Percentiles rank a stretch among this genome's conserved stretches.
Conservation (phyloP, 75 land plant species). For the Cupressus sempervirens region DNA sequence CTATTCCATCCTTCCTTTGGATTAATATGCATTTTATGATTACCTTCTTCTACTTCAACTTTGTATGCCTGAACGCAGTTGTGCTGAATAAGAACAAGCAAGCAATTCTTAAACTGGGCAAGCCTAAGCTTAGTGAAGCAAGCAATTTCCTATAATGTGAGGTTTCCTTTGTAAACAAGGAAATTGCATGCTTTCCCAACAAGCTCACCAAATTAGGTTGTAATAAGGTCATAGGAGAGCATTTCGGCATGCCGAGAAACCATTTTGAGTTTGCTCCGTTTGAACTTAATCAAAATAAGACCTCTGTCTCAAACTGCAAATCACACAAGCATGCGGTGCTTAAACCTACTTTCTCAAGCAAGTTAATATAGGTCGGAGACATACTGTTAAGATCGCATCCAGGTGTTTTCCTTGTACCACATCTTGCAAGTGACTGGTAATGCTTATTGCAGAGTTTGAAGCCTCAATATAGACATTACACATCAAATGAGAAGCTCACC, state of each 20-base stretch:
- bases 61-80: conserved; percentile 86
- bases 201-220: conserved; percentile 53
- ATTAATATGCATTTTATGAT: too few relatives aligned
- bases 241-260: conserved; percentile 33
- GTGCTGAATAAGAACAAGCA: conserved; percentile 88
- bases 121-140: conserved; percentile 40
- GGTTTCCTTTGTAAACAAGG: conserved; percentile 51
- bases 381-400: too few relatives aligned
- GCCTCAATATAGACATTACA: too few relatives aligned
- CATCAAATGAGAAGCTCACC: too few relatives aligned
- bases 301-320: neutral
- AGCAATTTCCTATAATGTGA: conserved; percentile 40
- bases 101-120: conserved; percentile 51
- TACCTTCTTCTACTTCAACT: conserved; percentile 28
- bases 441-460: too few relatives aligned
- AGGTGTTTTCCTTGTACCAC: too few relatives aligned
- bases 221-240: conserved; percentile 48
- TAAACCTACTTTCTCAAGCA: too few relatives aligned
- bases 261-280: conserved; percentile 17
- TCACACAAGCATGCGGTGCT: too few relatives aligned
- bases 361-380: too few relatives aligned
- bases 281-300: neutral
- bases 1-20: too few relatives aligned
- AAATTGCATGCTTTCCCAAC: conserved; percentile 71
- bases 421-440: too few relatives aligned